Evolutionary conservation across 768 basidiomycete genomes (phyloP).

Genomic region (Nidularia sp.): DNA sequence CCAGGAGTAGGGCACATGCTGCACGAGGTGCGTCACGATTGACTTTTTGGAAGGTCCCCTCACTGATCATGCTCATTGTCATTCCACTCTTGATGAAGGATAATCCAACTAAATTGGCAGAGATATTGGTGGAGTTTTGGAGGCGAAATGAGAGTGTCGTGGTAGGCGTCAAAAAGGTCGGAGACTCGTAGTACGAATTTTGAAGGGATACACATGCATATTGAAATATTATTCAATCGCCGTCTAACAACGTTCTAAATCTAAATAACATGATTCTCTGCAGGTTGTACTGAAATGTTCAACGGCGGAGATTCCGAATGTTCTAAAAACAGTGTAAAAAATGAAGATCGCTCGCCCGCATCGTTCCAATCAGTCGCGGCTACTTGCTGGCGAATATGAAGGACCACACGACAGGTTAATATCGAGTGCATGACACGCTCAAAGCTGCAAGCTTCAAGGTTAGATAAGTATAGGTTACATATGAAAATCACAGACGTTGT

Average conservation of each 20-base stretch:
- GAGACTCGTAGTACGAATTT: constrained; percentile 29
- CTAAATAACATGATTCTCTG: background rate
- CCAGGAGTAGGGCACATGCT: constrained; percentile 89
- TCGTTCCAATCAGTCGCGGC: too few species aligned
- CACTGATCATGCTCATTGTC: constrained; percentile 1
- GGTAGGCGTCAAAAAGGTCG: constrained; percentile 57
- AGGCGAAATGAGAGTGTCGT: constrained; percentile 74
- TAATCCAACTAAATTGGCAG: constrained; percentile 76
- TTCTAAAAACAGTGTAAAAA: background rate
- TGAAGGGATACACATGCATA: too few species aligned
- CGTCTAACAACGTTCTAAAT: background rate
- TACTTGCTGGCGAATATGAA: background rate
- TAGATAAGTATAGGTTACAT: background rate
- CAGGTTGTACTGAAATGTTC: background rate
- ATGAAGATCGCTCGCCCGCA: background rate
- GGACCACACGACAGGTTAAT: background rate
- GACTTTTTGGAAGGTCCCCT: too few species aligned
- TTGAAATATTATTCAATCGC: too few species aligned
- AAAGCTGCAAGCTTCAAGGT: too few species aligned
- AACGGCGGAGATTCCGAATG: background rate
- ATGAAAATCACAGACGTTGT: background rate
- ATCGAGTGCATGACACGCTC: background rate
- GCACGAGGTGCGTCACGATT: constrained; percentile 66
- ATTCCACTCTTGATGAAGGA: constrained; percentile 51
- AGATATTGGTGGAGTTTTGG: constrained; percentile 88